Evolutionary conservation across 1,139 yeast genomes (phyloP), one percentile per base, ranked within the genome.

Genomic region (Protomyces arabidopsidicola): DNA sequence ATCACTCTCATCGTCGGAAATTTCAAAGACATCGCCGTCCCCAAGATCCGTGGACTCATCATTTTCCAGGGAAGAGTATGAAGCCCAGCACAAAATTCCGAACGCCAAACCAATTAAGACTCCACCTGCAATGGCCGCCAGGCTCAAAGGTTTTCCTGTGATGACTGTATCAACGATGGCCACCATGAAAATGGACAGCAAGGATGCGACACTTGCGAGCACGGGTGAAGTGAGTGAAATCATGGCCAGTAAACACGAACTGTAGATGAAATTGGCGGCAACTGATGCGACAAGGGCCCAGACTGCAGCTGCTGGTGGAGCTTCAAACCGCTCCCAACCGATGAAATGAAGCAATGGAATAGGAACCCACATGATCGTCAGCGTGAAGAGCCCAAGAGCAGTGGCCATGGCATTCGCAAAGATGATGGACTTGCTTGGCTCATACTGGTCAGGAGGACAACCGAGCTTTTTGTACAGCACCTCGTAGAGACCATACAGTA

Each of bases 211-310:
- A 0, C 93, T 84, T 1, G 95, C 87, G 60, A 90, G 78, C 1
- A 90, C 96, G 0, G 97, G 96, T 16, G 88, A 85, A 0, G 96
- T 90, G 66, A 90, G 79, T 0, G 96, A 86, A 87, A 89, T 88
- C 68, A 90, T 77, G 1, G 90, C 82, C 67, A 90, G 79, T 70
- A 90, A 88, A 52, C 87, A 79, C 2, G 88, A 87, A 55, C 90
- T 85, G 72, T 88, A 90, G 0, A 82, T 70, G 69, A 88, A 77
- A 72, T 90, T 90, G 20, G 87, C 80, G 0, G 83, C 68, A 0
- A 87, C 78, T 1, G 79, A 76, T 0, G 76, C 53, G 38, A 84
- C 78, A 60, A 79, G 79, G 1, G 74, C 66, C 83, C 85, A 81
- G 10, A 80, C 71, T 1, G 69, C 70, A 0, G 78, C 71, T 3